Evolutionary conservation across 805 yeast genomes (phyloP).

Genomic region (Phaffomyces thermotolerans): DNA sequence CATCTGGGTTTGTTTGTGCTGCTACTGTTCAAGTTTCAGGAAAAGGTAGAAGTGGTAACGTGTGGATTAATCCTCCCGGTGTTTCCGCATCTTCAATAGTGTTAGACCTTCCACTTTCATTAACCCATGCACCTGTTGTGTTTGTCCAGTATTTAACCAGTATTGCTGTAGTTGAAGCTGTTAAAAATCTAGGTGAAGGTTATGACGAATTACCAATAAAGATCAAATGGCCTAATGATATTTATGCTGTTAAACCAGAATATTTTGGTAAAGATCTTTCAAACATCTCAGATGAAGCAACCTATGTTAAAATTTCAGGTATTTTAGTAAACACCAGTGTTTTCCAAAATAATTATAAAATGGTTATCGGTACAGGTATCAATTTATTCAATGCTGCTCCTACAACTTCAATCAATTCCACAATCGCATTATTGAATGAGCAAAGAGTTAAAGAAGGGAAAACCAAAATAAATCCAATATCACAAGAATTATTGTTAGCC

Average conservation of each 20-base stretch:
- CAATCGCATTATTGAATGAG: constrained; percentile 55
- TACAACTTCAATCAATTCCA: constrained; percentile 76
- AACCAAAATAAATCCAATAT: constrained; percentile 19
- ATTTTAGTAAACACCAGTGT: constrained; percentile 74
- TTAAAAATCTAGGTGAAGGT: constrained; percentile 51
- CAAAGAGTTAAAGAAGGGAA: constrained; percentile 37
- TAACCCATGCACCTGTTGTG: constrained; percentile 54
- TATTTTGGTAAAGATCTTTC: constrained; percentile 35
- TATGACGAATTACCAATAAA: constrained; percentile 71
- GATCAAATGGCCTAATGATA: constrained; percentile 96
- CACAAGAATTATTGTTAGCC: constrained; percentile 54
- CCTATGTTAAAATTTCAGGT: constrained; percentile 76
- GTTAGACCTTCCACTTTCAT: constrained; percentile 41
- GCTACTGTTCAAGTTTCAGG: constrained; percentile 89
- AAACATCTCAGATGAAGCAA: constrained; percentile 50
- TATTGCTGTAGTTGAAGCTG: constrained; percentile 75
- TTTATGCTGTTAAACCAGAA: constrained; percentile 68
- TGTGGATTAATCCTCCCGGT: constrained; percentile 93
- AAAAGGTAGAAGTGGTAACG: constrained; percentile 89
- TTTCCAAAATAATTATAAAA: constrained; percentile 47
- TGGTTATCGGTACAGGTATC: constrained; percentile 83
- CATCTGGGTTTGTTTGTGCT: constrained; percentile 57
- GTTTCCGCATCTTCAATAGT: constrained; percentile 77
- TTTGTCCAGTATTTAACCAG: constrained; percentile 83
- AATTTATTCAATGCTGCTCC: constrained; percentile 85